Evolutionary conservation across 768 basidiomycete genomes (phyloP), one percentile per base, ranked within the genome.

Genomic region (Pisolithus albus): DNA sequence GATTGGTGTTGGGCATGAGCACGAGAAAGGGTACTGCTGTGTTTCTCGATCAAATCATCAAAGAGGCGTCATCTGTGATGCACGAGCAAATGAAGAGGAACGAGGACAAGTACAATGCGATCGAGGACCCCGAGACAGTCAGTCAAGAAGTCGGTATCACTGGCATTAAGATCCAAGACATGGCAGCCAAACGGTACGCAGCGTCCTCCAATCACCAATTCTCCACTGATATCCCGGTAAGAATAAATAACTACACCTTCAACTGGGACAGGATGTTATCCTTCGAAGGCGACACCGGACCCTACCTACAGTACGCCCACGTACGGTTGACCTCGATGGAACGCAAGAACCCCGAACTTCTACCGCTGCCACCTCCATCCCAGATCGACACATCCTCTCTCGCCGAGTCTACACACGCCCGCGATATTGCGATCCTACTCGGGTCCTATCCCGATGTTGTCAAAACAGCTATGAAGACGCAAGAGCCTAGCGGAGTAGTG

Each of bases 101-200:
- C 65, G 84, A 91, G 70, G 92, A 84, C 48, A 99, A 98, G 70
- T 97, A 94, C 61, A 79, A 74, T 4, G 82, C 85, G 23, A 78
- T 99, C 36, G 90, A 91, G 61, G 83, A 99, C 66, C 94, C 95
- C 1, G 86, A 89, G 62, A 71, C 68, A 44, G 86, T 85, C 43
- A 80, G 81, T 52, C 76, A 77, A 56, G 88, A 95, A 68, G 84
- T 97, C 45, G 96, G 94, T 18, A 92, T 96, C 61, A 88, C 92
- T 0, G 92, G 92, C 3, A 86, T 99, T 58, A 98, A 97, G 75
- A 93, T 99, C 53, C 96, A 99, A 69, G 93, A 96, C 64, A 93
- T 95, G 92, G 79, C 87, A 40, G 92, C 91, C 13, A 95, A 92
- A 67, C 76, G 92, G 92, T 92, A 56, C 42, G 80, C 50, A 28